These are phyloP conservation scores for Collybiopsis confluens DNA, from an alignment of 768 basidiomycete species.

Conservation along the genomic window DNA sequence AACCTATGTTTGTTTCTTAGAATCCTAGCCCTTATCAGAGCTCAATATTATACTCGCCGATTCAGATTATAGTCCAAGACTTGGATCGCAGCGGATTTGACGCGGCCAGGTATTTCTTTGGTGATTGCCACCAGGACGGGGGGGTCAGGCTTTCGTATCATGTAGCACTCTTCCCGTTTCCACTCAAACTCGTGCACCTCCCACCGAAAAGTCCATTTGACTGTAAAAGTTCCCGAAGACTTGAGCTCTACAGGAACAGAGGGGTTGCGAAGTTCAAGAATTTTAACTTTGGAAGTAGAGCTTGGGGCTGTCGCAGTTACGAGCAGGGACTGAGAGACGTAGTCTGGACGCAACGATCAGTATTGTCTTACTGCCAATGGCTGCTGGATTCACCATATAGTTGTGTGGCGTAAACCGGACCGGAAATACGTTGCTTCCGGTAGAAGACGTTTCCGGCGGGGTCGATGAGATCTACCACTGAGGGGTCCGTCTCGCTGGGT, in stretches of 20 bases:
- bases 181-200: constrained; percentile 87
- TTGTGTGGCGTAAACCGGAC: constrained; percentile 58
- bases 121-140: constrained; percentile 81
- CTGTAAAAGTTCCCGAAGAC: constrained; percentile 66
- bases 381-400: constrained; percentile 53
- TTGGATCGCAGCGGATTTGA: constrained; percentile 64
- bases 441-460: constrained; percentile 60
- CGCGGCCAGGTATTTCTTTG: constrained; percentile 63
- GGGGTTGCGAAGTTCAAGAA: constrained; percentile 73
- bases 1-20: constrained; percentile 48
- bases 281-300: constrained; percentile 67
- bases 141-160: constrained; percentile 82
- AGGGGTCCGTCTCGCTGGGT: constrained; percentile 52
- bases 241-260: constrained; percentile 66
- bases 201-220: constrained; percentile 79
- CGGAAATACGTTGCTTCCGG: constrained; percentile 60
- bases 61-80: constrained; percentile 84
- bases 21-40: no score
- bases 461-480: constrained; percentile 69
- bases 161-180: constrained; percentile 79
- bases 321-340: constrained; percentile 66
- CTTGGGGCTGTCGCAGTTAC: constrained; percentile 62
- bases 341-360: no score
- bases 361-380: not conserved
- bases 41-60: constrained; percentile 47